These are phyloP conservation scores for Draba incana DNA, from an alignment of 345 rosid species.

Conservation along the genomic window DNA sequence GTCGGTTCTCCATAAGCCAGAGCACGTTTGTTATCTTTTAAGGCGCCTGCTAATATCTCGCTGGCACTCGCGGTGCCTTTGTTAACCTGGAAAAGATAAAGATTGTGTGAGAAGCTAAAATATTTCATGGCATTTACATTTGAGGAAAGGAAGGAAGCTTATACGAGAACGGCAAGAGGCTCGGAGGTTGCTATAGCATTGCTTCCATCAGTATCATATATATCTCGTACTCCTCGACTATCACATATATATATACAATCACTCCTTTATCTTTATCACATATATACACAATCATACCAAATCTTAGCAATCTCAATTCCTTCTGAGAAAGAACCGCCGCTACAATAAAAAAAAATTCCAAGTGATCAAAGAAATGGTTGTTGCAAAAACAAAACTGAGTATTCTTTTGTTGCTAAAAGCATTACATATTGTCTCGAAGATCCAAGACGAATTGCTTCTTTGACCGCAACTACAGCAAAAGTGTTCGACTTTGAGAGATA, in stretches of 20 bases:
- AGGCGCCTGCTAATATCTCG: conserved; percentile 88
- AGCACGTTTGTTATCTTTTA: conserved; percentile 94
- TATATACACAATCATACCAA: no score
- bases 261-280: conserved; percentile 96
- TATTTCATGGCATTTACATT: conserved; percentile 5
- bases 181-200: conserved; percentile 74
- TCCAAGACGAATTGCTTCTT: conserved; percentile 88
- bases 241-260: conserved; percentile 89
- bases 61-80: conserved; percentile 99
- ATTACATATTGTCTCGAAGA: conserved; percentile 99
- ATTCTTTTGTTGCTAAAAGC: no score
- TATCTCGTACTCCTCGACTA: conserved; percentile 83
- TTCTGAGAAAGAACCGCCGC: conserved; percentile 57
- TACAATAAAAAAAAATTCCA: conserved; percentile 47
- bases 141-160: not conserved
- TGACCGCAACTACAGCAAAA: conserved; percentile 67
- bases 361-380: conserved; percentile 29
- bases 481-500: not conserved
- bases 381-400: conserved; percentile 38
- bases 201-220: conserved; percentile 91
- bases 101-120: conserved; percentile 1
- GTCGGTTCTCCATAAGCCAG: conserved; percentile 85
- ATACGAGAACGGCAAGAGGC: conserved; percentile 85
- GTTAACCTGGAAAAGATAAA: conserved; percentile 62
- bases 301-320: conserved; percentile 94